These are phyloP conservation scores for Kandelia obovata DNA, from an alignment of 345 rosid species.

Conservation along the genomic window DNA sequence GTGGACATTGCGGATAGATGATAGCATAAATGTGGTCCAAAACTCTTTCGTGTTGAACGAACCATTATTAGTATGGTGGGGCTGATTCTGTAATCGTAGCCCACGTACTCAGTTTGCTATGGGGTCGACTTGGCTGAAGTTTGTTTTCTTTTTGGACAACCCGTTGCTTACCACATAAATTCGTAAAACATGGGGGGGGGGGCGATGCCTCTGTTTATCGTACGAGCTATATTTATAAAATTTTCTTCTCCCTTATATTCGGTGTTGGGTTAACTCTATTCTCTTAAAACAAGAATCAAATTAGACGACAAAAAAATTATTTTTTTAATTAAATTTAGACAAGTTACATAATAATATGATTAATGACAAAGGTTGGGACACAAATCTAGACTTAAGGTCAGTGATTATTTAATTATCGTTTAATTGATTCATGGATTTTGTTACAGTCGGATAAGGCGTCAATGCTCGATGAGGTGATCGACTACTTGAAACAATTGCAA, in stretches of 20 bases:
- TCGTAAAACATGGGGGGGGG: slow-evolving; percentile 19
- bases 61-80: slow-evolving; percentile 22
- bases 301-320: too few species aligned
- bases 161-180: slow-evolving; percentile 27
- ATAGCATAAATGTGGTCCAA: slow-evolving; percentile 40
- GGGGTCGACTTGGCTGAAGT: slow-evolving; percentile 31
- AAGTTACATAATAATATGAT: too few species aligned
- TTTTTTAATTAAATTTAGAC: too few species aligned
- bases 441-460: slow-evolving; percentile 94
- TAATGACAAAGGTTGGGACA: too few species aligned
- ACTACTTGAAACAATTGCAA: slow-evolving; percentile 84
- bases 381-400: too few species aligned
- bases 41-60: slow-evolving; percentile 18
- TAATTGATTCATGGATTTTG: background rate
- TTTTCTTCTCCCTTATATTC: too few species aligned
- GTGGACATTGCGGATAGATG: background rate
- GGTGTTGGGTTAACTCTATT: too few species aligned
- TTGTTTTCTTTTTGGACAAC: slow-evolving; percentile 26
- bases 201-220: slow-evolving; percentile 6
- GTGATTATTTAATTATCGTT: background rate
- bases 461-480: slow-evolving; percentile 95
- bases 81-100: slow-evolving; percentile 39
- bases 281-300: too few species aligned
- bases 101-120: slow-evolving; percentile 35
- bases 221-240: background rate